Conservation (phyloP, 805 yeast species). For the Candida wancherniae region DNA sequence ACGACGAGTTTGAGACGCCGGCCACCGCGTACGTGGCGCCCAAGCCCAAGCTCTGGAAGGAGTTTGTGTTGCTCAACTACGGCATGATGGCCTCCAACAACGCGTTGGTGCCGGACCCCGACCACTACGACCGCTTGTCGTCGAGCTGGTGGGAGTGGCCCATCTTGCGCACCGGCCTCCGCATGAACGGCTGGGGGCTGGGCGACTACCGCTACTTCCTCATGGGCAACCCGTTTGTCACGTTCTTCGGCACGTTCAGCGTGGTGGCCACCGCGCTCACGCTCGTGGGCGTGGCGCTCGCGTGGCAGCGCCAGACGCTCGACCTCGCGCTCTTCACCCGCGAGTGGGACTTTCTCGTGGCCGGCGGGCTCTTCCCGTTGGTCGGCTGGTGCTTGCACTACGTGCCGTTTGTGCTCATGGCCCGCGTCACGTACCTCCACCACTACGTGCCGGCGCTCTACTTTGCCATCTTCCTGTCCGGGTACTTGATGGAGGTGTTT, state of each 20-base stretch:
- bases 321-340: slow-evolving; percentile 20
- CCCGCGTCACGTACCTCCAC: slow-evolving; percentile 40
- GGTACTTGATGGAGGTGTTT: slow-evolving; percentile 19
- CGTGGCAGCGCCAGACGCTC: slow-evolving; percentile 32
- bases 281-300: slow-evolving; percentile 15
- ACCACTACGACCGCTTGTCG: slow-evolving; percentile 66
- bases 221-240: slow-evolving; percentile 68
- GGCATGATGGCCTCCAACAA: slow-evolving; percentile 89
- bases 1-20: slow-evolving; percentile 40
- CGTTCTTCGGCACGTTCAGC: slow-evolving; percentile 47
- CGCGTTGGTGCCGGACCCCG: slow-evolving; percentile 74
- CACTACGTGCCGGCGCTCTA: slow-evolving; percentile 43
- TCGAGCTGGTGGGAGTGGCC: slow-evolving; percentile 90
- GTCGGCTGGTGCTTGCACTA: slow-evolving; percentile 39
- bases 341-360: slow-evolving; percentile 25
- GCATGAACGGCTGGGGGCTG: slow-evolving; percentile 70
- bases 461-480: slow-evolving; percentile 25
- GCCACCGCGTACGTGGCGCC: slow-evolving; percentile 32
- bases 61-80: slow-evolving; percentile 67
- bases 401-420: slow-evolving; percentile 39
- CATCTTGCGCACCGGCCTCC: slow-evolving; percentile 64
- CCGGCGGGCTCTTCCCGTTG: slow-evolving; percentile 33
- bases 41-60: slow-evolving; percentile 69
- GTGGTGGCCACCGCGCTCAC: slow-evolving; percentile 21
- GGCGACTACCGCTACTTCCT: slow-evolving; percentile 54